Conservation (phyloP, 108 stramenopile genomes). For the Pseudonitzschia multistriata region DNA sequence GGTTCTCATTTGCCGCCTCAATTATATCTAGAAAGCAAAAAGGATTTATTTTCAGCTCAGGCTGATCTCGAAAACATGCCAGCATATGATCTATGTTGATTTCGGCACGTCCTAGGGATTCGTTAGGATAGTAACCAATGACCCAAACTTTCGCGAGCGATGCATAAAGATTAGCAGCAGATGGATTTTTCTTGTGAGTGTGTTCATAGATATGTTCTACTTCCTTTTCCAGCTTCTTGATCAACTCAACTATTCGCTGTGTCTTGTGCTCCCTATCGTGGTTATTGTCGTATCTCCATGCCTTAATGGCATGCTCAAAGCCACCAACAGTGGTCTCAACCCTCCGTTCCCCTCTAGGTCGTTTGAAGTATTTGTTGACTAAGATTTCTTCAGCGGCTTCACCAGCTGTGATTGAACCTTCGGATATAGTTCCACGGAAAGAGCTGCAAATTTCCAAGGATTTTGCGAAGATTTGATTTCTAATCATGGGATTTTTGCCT, state of each 20-base stretch:
- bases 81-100: conserved; percentile 1
- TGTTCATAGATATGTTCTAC: not conserved
- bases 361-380: conserved; percentile 11
- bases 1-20: conserved; percentile 6
- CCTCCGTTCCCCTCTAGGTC: conserved; percentile 6
- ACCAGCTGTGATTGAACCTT: not conserved
- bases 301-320: conserved; percentile 8
- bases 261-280: not conserved
- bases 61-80: not conserved
- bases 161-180: conserved; percentile 5
- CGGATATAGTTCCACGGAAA: not conserved
- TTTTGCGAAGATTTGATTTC: not conserved
- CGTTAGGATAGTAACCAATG: not conserved
- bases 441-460: conserved; percentile 6
- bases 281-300: conserved; percentile 7
- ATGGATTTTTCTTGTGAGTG: conserved; percentile 8
- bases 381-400: conserved; percentile 17
- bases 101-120: not conserved
- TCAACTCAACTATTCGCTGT: not conserved
- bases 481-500: conserved; percentile 10
- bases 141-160: conserved; percentile 21
- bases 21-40: conserved; percentile 6
- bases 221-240: conserved; percentile 10
- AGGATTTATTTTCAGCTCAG: not conserved
- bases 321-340: conserved; percentile 8